Base-by-base conservation (phyloP, 306 rosid genomes). In the Dalbergia cultrata region DNA sequence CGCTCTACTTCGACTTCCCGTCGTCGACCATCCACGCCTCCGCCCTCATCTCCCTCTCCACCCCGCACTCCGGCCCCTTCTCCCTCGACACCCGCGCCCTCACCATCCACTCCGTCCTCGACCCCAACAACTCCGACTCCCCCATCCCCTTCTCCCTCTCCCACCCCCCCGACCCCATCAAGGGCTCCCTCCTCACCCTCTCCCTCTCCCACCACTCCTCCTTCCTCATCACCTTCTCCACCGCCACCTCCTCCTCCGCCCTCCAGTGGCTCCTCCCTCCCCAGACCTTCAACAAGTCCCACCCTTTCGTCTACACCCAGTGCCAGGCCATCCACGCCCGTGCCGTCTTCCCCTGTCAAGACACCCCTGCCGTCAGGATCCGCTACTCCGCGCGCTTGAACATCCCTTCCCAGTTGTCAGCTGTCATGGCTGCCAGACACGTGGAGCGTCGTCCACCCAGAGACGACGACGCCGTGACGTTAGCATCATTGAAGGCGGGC, bases 301-400 rank as follows among this genome's bases (percentile, higher is more conserved):
- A 72, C 1, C 98, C 99, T 0, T 92, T 91, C 14, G 99, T 90
- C 18, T 93, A 93, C 87, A 95, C 99, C 0, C 99, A 95, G 19
- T 93, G 99, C 82, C 99, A 95, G 11, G 85, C 97, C 72, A 93
- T 95, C 62, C 99, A 95, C 59, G 99, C 99, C 0, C 97, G 99
- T 35, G 56, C 98, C 0, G 87, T 95, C 19, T 90, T 95, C 78
- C 99, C 99, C 3, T 95, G 92, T 71, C 99, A 95, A 77, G 99
- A 95, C 84, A 95, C 99, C 5, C 97, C 99, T 0, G 98, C 99
- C 11, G 87, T 89, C 67, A 85, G 99, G 34, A 85, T 95, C 0
- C 52, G 88, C 65, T 91, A 87, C 83, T 79, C 90, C 0, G 95
- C 93, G 0, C 77, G 58, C 1, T 13, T 95, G 52, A 93, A 95